Evolutionary conservation across 2,329 filamentous ascomycete genomes (phyloP).

Genomic region (Fusarium palustre): DNA sequence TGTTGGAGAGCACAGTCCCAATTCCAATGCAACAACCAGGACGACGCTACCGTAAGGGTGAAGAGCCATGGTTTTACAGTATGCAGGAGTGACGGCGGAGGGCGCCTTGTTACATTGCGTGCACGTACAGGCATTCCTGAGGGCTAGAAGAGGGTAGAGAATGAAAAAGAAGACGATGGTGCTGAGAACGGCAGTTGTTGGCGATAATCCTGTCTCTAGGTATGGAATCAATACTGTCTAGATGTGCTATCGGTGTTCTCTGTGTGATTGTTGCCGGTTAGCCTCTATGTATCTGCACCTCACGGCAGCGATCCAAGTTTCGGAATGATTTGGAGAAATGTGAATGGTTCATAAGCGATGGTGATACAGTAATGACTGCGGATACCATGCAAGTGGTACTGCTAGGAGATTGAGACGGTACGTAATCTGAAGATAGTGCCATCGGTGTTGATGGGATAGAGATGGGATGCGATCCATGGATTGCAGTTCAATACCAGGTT

Average conservation of each 20-base stretch:
- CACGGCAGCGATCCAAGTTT: slow-evolving; percentile 21
- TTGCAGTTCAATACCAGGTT: not conserved
- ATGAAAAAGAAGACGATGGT: slow-evolving; percentile 14
- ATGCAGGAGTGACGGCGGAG: slow-evolving; percentile 42
- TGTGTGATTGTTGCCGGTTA: slow-evolving; percentile 19
- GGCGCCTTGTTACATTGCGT: slow-evolving; percentile 10
- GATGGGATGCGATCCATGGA: slow-evolving; percentile 5
- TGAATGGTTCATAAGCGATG: slow-evolving; percentile 23
- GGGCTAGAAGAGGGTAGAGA: slow-evolving; percentile 16
- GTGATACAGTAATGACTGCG: not conserved
- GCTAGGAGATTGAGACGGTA: not conserved
- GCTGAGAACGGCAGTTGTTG: slow-evolving; percentile 31
- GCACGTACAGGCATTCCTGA: slow-evolving; percentile 19
- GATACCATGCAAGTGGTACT: slow-evolving; percentile 1
- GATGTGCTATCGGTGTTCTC: not conserved
- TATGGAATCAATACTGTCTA: not conserved
- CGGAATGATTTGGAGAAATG: slow-evolving; percentile 6
- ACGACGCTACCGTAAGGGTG: slow-evolving; percentile 57
- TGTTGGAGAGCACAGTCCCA: slow-evolving; percentile 68
- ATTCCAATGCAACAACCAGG: slow-evolving; percentile 74
- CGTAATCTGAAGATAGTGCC: slow-evolving; percentile 1
- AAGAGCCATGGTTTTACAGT: slow-evolving; percentile 59
- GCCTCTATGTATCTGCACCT: slow-evolving; percentile 26
- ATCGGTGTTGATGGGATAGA: slow-evolving; percentile 9
- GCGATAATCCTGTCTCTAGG: slow-evolving; percentile 13